Percentiles rank a stretch among this genome's conserved stretches.
Conservation (phyloP, 2,329 filamentous ascomycete genomes). For the Trichoderma oligosporum region DNA sequence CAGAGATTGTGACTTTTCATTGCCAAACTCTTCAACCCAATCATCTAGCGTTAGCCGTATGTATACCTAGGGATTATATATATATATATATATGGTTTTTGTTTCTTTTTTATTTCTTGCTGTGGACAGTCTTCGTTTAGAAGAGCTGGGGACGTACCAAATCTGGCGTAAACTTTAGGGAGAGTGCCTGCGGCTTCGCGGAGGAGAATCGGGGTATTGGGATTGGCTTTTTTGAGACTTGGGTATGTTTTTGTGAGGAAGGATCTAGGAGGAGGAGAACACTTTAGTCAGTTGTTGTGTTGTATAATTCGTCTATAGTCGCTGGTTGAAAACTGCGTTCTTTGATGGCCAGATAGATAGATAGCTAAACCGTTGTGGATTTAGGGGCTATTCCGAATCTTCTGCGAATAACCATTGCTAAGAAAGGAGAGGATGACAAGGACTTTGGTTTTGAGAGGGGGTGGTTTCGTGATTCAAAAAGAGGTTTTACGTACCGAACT, state of each 20-base stretch:
- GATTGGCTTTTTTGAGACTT: conserved; percentile 99
- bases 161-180: conserved; percentile 87
- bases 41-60: background rate
- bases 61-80: no score
- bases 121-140: no score
- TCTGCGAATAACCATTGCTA: background rate
- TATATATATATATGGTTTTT: background rate
- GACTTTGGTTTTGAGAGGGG: background rate
- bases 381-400: background rate
- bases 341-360: background rate
- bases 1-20: conserved; percentile 55
- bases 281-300: conserved; percentile 20
- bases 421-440: background rate
- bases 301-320: no score
- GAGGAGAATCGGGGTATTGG: conserved; percentile 86
- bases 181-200: conserved; percentile 83
- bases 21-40: conserved; percentile 49
- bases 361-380: no score
- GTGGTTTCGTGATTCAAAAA: background rate
- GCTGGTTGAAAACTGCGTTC: background rate
- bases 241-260: conserved; percentile 92
- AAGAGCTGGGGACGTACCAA: conserved; percentile 55
- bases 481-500: conserved; percentile 61
- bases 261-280: conserved; percentile 51
- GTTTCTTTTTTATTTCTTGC: background rate